Evolutionary conservation across 2,329 filamentous ascomycete genomes (phyloP), one percentile per base, ranked within the genome.

Genomic region (Trichoderma arundinaceum): DNA sequence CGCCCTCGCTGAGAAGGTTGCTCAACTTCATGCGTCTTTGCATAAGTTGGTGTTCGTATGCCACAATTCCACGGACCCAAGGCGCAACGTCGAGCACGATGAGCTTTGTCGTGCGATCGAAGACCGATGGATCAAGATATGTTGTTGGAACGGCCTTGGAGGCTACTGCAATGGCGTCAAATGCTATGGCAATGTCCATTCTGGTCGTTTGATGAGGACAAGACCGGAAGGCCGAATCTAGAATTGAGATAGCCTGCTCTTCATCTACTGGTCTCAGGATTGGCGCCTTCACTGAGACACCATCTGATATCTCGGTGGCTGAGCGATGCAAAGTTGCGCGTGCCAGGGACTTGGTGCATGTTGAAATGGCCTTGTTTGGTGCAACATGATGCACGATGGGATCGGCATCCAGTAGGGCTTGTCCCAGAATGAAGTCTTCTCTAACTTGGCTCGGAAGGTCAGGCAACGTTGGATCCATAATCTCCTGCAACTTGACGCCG

Each of bases 31-130:
- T 75, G 10, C 92, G 86, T 69, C 92, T 86, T 67, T 87, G 81
- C 72, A 92, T 90, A 1, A 95, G 83, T 1, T 82, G 83, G 19
- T 87, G 80, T 71, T 98, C 94, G 73, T 90, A 91, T 0, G 88
- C 83, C 1, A 94, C 88, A 67, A 99, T 98, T 43, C 85, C 84
- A 10, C 96, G 90, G n/a, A 98, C 86, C 75, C 92, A 98, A 0
- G 96, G 95, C 0, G 93, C 94, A 1, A 98, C 82, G 69, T 99
- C 95, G 12, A 89, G 80, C 0, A 86, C 83, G 38, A 97, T 86
- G 19, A 89, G 81, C 0, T 77, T 75, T 71, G 90, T 79, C 0
- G 88, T 87, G 49, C 91, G 87, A 71, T 97, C 92, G 69, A 97
- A 92, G 0, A 90, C 87, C 0, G 92, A 94, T 0, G 90, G 83